phyloP scores from a whole-genome alignment of 1,284 basidiomycete species.

The Tylopilus sp. region DNA sequence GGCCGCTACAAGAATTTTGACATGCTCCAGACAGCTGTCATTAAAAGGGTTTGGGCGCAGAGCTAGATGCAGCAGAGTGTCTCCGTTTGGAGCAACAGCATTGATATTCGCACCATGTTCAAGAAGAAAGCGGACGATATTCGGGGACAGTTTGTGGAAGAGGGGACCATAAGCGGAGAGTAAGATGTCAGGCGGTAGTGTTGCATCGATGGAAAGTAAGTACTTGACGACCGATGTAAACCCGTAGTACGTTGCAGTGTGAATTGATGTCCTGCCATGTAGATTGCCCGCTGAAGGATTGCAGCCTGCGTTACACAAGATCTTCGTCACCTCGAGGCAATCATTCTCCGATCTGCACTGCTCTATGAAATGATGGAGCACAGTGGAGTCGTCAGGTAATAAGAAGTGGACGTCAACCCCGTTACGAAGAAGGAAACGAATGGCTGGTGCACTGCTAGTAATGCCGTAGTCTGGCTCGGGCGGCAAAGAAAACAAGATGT shows the following conservation, averaged over 20 bases:
- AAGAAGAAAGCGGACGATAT: background rate
- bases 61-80: constrained; percentile 12
- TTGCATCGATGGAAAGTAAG: constrained; percentile 3
- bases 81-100: background rate
- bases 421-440: background rate
- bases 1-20: background rate
- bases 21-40: background rate
- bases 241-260: background rate
- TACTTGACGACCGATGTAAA: background rate
- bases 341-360: background rate
- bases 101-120: constrained; percentile 6
- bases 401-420: background rate
- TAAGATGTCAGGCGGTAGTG: constrained; percentile 15
- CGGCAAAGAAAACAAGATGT: constrained; percentile 9
- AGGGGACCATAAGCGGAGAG: background rate
- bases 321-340: background rate
- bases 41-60: background rate
- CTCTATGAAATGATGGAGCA: constrained; percentile 4
- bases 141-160: background rate
- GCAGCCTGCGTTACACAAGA: constrained; percentile 18
- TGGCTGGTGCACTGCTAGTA: background rate
- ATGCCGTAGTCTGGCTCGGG: background rate
- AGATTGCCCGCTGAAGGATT: constrained; percentile 7
- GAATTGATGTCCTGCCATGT: background rate
- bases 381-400: constrained; percentile 5